Percentiles rank a stretch among this genome's conserved stretches.
phyloP scores from a whole-genome alignment of 83 land plant species.

The Isoetes engelmannii region DNA sequence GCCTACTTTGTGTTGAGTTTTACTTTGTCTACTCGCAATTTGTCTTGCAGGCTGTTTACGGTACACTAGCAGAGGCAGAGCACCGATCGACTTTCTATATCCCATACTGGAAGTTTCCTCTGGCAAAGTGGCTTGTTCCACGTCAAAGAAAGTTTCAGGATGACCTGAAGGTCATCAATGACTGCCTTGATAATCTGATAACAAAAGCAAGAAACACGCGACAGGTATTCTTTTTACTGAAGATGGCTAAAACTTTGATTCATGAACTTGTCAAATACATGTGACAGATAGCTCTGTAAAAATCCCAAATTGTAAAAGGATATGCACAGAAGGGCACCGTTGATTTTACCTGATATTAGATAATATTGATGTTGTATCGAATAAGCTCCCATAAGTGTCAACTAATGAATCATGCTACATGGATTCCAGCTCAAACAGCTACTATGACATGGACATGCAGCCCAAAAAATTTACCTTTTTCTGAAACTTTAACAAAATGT shows the following conservation, averaged over 20 bases:
- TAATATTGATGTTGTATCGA: too few relatives aligned
- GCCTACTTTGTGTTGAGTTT: neutral
- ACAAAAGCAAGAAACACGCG: constrained; percentile 76
- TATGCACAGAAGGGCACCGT: too few relatives aligned
- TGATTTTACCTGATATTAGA: too few relatives aligned
- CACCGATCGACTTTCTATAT: constrained; percentile 95
- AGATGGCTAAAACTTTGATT: neutral
- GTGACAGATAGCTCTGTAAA: too few relatives aligned
- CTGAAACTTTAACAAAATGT: too few relatives aligned
- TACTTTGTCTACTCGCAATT: neutral
- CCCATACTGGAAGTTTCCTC: constrained; percentile 94
- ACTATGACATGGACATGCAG: too few relatives aligned
- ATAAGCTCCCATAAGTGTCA: too few relatives aligned
- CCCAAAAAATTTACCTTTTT: too few relatives aligned
- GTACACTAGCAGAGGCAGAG: constrained; percentile 94
- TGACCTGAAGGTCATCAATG: constrained; percentile 78
- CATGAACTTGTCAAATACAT: neutral
- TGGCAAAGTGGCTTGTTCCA: constrained; percentile 81
- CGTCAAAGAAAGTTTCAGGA: constrained; percentile 81
- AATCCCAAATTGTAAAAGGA: too few relatives aligned
- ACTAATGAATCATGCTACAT: too few relatives aligned
- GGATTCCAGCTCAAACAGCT: too few relatives aligned
- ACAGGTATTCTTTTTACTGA: constrained; percentile 40
- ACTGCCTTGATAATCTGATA: constrained; percentile 87
- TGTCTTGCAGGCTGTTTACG: constrained; percentile 79